Evolutionary conservation across 2,329 filamentous ascomycete species (phyloP).

Genomic region (Hymenoscyphus repandus): DNA sequence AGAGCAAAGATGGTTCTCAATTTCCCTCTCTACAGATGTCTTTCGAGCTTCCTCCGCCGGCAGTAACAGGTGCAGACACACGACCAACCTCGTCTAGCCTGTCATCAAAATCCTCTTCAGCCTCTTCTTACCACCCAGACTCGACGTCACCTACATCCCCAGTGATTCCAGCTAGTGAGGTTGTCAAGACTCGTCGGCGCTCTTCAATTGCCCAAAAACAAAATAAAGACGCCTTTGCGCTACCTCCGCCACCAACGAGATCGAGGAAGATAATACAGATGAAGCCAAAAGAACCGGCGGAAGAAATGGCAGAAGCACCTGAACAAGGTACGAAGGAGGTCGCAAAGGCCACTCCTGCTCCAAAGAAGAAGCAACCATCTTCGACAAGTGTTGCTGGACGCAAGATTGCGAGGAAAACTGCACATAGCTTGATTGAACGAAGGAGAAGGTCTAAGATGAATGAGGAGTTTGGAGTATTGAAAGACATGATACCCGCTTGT

Average conservation of each 20-base stretch:
- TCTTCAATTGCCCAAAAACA: conserved; percentile 39
- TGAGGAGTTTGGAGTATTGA: conserved; percentile 89
- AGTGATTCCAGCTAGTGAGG: conserved; percentile 35
- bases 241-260: conserved; percentile 87
- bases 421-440: conserved; percentile 91
- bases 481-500: conserved; percentile 93
- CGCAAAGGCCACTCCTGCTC: conserved; percentile 19
- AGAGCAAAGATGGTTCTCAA: conserved; percentile 61
- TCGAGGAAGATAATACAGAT: conserved; percentile 98
- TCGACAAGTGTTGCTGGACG: conserved; percentile 79
- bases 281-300: conserved; percentile 60
- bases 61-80: conserved; percentile 56
- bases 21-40: conserved; percentile 59
- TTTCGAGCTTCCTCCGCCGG: conserved; percentile 74
- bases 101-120: conserved; percentile 38
- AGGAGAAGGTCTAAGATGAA: conserved; percentile 95
- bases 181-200: conserved; percentile 38
- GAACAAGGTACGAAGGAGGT: conserved; percentile 17
- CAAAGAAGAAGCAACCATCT: conserved; percentile 72
- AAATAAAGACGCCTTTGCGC: conserved; percentile 61
- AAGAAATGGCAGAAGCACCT: conserved; percentile 20
- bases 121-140: conserved; percentile 44
- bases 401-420: conserved; percentile 93
- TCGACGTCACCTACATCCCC: conserved; percentile 37
- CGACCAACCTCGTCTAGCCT: conserved; percentile 43